These are phyloP conservation scores for Fraxinus cuspidata DNA, from an alignment of 257 asterid genomes.

Conservation along the genomic window DNA sequence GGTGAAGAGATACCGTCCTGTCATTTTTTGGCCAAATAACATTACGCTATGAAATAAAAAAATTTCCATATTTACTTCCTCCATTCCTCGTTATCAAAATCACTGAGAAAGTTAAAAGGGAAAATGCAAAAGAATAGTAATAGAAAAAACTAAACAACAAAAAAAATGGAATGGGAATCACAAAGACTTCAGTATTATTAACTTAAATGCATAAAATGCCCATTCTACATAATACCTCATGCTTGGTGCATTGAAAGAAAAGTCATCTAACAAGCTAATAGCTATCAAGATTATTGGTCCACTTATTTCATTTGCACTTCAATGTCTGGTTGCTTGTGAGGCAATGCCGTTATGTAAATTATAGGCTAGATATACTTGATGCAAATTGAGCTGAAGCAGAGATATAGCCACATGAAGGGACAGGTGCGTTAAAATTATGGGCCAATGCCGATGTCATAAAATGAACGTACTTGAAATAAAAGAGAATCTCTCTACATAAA, in stretches of 20 bases:
- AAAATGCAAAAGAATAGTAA: not conserved
- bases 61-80: not conserved
- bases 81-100: not conserved
- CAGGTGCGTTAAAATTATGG: not conserved
- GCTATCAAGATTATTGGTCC: not conserved
- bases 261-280: not conserved
- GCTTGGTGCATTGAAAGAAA: not conserved
- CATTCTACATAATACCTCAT: not conserved
- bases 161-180: not conserved
- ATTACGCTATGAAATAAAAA: not conserved
- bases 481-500: not conserved
- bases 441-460: constrained; percentile 9
- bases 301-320: not conserved
- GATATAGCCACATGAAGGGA: constrained; percentile 7
- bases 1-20: not conserved
- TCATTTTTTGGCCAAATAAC: not conserved
- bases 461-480: not conserved
- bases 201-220: not conserved
- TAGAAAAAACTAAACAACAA: not conserved
- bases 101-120: not conserved
- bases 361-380: constrained; percentile 2
- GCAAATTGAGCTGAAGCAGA: constrained; percentile 19
- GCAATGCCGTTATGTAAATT: not conserved
- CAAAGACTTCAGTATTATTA: not conserved
- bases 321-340: not conserved